Evolutionary conservation across 2,329 filamentous ascomycete genomes (phyloP).

Genomic region (Xylariomycetidae sp.): DNA sequence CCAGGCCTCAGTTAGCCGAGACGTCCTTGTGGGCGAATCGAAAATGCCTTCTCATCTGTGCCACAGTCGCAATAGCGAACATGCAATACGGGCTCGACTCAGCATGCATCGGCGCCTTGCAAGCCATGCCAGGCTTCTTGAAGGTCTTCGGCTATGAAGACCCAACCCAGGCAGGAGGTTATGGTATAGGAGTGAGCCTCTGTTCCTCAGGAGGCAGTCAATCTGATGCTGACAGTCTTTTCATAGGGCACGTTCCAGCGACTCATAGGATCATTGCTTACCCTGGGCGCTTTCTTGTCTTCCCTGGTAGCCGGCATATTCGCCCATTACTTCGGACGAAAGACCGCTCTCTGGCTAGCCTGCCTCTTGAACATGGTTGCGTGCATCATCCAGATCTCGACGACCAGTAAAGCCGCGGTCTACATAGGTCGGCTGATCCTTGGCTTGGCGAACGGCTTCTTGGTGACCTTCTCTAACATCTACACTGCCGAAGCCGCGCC

Average conservation of each 20-base stretch:
- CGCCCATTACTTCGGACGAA: constrained; percentile 40
- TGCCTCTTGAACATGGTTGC: constrained; percentile 38
- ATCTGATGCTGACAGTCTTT: too few relatives aligned
- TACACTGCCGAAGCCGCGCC: constrained; percentile 43
- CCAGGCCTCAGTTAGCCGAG: constrained; percentile 20
- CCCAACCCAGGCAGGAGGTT: constrained; percentile 27
- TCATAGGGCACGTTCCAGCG: constrained; percentile 45
- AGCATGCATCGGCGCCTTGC: constrained; percentile 36
- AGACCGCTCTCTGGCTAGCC: constrained; percentile 39
- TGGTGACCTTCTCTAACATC: constrained; percentile 40
- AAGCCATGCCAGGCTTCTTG: constrained; percentile 46
- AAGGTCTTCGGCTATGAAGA: constrained; percentile 44
- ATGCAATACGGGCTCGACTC: constrained; percentile 48
- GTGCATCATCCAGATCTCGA: constrained; percentile 37
- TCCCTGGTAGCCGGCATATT: constrained; percentile 42
- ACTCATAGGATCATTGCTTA: constrained; percentile 46
- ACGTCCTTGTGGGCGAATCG: constrained; percentile 32
- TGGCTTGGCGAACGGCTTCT: constrained; percentile 36
- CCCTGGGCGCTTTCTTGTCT: constrained; percentile 43
- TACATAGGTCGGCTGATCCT: constrained; percentile 41
- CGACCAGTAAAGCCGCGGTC: constrained; percentile 31
- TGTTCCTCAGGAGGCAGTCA: too few relatives aligned
- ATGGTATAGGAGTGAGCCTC: constrained; percentile 33
- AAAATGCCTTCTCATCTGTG: constrained; percentile 41
- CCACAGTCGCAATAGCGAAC: constrained; percentile 39